Conservation (phyloP, 345 rosid genomes). For the Salix arbutifolia region DNA sequence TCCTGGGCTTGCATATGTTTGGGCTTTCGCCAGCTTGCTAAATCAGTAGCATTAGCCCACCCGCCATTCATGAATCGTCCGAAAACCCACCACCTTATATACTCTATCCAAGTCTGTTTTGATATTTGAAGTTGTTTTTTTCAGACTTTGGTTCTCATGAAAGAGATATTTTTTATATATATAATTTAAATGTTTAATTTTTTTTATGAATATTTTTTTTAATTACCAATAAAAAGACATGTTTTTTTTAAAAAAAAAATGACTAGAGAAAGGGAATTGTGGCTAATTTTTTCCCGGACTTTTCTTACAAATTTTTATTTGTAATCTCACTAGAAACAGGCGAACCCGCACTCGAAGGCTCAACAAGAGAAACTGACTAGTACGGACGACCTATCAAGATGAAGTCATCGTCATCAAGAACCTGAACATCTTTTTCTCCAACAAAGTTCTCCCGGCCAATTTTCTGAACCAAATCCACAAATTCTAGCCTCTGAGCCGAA, state of each 20-base stretch:
- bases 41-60: not conserved
- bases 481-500: conserved; percentile 51
- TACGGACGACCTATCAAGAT: conserved; percentile 54
- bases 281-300: no score
- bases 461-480: conserved; percentile 60
- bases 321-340: not conserved
- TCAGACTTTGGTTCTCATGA: no score
- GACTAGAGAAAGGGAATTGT: no score
- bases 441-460: conserved; percentile 75
- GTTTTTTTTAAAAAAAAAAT: no score
- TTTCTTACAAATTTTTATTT: no score
- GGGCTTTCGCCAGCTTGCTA: not conserved
- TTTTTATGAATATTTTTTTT: no score
- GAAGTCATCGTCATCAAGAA: conserved; percentile 72
- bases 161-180: no score
- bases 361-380: conserved; percentile 22
- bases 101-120: not conserved
- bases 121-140: no score
- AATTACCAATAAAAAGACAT: no score
- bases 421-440: conserved; percentile 66
- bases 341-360: not conserved
- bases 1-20: not conserved
- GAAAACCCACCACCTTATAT: not conserved
- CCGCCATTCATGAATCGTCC: not conserved
- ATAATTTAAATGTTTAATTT: no score